These are phyloP conservation scores for Blastobotrys serpentis DNA, from an alignment of 1,139 yeast species.

Conservation along the genomic window DNA sequence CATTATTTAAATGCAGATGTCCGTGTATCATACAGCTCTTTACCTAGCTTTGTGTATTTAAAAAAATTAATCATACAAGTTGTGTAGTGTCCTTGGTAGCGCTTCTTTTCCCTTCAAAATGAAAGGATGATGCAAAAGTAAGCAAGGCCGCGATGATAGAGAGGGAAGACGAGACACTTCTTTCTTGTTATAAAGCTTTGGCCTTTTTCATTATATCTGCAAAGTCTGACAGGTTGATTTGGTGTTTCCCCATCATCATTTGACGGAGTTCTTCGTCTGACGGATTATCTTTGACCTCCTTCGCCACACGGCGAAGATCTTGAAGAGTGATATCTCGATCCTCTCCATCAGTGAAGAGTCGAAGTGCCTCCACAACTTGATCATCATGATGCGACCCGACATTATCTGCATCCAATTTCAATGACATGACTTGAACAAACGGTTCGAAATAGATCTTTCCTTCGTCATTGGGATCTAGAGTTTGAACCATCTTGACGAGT, in stretches of 20 bases:
- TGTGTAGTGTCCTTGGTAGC: no score
- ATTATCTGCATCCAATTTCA: constrained; percentile 15
- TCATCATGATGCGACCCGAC: constrained; percentile 18
- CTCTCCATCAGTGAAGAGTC: constrained; percentile 29
- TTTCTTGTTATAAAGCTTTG: constrained; percentile 18
- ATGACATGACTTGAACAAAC: constrained; percentile 26
- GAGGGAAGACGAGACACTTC: no score
- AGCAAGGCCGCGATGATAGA: no score
- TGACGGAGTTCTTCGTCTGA: constrained; percentile 34
- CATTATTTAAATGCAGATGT: constrained; percentile 54
- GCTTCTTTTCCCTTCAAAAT: no score
- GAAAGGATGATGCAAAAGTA: no score
- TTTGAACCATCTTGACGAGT: constrained; percentile 11
- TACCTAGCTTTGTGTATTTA: no score
- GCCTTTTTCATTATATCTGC: constrained; percentile 26
- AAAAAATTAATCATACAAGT: background rate
- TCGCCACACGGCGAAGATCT: constrained; percentile 31
- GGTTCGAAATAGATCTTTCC: constrained; percentile 34
- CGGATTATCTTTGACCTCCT: constrained; percentile 33
- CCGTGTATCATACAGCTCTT: constrained; percentile 9
- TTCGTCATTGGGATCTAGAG: constrained; percentile 28
- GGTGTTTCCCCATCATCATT: constrained; percentile 33
- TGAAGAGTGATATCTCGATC: constrained; percentile 27
- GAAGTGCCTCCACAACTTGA: constrained; percentile 26
- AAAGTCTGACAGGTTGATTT: constrained; percentile 27